These are phyloP conservation scores for Colletotrichum viniferum DNA, from an alignment of 2,329 filamentous ascomycete species.

Conservation along the genomic window DNA sequence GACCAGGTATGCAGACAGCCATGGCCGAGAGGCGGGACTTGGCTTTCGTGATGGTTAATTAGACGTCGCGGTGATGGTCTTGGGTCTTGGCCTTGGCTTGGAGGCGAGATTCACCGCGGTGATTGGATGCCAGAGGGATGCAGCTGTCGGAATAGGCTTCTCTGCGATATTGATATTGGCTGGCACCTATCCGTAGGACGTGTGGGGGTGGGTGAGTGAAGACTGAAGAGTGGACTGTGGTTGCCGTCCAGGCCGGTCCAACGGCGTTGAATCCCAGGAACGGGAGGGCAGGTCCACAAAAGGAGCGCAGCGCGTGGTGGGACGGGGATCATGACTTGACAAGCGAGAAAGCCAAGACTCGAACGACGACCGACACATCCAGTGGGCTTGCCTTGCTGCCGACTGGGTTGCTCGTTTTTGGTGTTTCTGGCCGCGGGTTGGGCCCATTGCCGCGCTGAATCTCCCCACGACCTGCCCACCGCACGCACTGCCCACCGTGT, in stretches of 20 bases:
- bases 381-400: background rate
- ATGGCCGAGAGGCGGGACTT: background rate
- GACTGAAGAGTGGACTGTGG: background rate
- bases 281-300: background rate
- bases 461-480: conserved; percentile 11
- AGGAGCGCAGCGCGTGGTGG: conserved; percentile 8
- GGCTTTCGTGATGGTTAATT: background rate
- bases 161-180: conserved; percentile 1
- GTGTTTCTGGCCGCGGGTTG: background rate
- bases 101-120: background rate
- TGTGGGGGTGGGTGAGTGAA: background rate
- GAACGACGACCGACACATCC: background rate
- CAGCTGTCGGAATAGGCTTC: conserved; percentile 11
- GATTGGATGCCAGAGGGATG: background rate
- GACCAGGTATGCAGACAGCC: background rate
- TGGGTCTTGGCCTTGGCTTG: background rate
- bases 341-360: background rate
- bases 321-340: conserved; percentile 3
- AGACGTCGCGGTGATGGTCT: background rate
- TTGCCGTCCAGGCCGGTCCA: conserved; percentile 3
- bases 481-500: background rate
- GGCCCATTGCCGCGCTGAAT: conserved; percentile 3
- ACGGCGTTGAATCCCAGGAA: conserved; percentile 13
- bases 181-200: background rate
- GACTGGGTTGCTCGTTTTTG: background rate